phyloP scores from a whole-genome alignment of 2,329 filamentous ascomycete genomes.

The Paracoccidioides brasiliensis region DNA sequence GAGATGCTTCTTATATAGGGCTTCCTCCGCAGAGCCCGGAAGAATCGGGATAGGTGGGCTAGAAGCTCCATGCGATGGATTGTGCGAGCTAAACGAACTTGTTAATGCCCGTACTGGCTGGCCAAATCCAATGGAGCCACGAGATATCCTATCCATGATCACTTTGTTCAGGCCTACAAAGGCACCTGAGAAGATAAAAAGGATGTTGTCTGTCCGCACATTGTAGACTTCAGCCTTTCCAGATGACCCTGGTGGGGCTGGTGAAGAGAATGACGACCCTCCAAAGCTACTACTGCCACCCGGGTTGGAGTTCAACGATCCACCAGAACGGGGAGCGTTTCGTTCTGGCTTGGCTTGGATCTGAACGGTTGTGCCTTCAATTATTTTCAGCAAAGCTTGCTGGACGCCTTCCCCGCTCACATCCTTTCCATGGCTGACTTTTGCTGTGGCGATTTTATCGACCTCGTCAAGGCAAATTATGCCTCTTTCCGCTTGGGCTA shows the following conservation, averaged over 20 bases:
- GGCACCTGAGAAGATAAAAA: conserved; percentile 93
- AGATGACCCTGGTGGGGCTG: conserved; percentile 7
- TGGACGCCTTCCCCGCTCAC: conserved; percentile 95
- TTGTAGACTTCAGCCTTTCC: conserved; percentile 50
- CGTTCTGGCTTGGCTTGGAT: conserved; percentile 62
- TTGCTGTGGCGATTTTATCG: conserved; percentile 87
- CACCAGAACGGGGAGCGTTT: conserved; percentile 27
- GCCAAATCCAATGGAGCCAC: conserved; percentile 80
- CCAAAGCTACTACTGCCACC: conserved; percentile 11
- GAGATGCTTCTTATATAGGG: conserved; percentile 44
- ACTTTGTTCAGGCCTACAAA: conserved; percentile 87
- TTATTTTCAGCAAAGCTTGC: conserved; percentile 86
- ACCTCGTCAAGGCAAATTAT: conserved; percentile 96
- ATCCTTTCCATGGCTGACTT: conserved; percentile 78
- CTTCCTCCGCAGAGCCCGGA: conserved; percentile 53
- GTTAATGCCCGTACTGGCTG: conserved; percentile 54
- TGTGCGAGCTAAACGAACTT: conserved; percentile 16
- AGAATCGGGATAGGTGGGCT: conserved; percentile 37
- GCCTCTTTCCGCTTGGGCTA: conserved; percentile 70
- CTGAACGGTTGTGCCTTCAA: conserved; percentile 88
- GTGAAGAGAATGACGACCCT: conserved; percentile 11
- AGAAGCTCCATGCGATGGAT: conserved; percentile 13
- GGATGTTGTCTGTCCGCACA: conserved; percentile 86
- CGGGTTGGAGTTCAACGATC: conserved; percentile 27
- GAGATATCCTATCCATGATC: conserved; percentile 74